Conservation (phyloP, 768 basidiomycete species). For the Basidioascus undulatus region DNA sequence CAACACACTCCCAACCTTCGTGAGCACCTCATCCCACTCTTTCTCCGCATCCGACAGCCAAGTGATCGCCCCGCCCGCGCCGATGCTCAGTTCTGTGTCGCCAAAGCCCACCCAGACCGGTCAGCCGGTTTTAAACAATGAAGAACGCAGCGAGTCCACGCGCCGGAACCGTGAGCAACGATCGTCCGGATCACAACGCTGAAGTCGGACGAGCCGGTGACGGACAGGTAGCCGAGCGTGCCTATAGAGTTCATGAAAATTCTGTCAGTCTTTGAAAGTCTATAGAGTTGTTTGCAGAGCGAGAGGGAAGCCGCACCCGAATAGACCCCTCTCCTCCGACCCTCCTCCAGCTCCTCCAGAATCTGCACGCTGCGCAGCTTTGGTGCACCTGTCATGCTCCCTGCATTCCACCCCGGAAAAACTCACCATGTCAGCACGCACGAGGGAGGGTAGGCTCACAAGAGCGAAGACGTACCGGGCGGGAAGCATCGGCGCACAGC, state of each 20-base stretch:
- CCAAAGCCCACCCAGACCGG: neutral
- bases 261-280: too few relatives aligned
- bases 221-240: conserved; percentile 76
- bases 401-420: conserved; percentile 19
- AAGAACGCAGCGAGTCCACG: neutral
- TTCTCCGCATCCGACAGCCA: conserved; percentile 59
- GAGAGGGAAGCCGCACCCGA: conserved; percentile 25
- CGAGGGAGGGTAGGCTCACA: neutral
- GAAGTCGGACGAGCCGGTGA: conserved; percentile 74
- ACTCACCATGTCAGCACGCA: neutral
- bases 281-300: too few relatives aligned
- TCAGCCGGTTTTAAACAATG: conserved; percentile 13
- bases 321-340: conserved; percentile 44
- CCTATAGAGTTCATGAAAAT: conserved; percentile 20
- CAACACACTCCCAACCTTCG: too few relatives aligned
- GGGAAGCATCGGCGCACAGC: conserved; percentile 56
- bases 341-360: conserved; percentile 48
- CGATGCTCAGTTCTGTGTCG: conserved; percentile 25
- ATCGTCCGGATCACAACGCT: conserved; percentile 84
- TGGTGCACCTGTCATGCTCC: conserved; percentile 93
- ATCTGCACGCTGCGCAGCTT: conserved; percentile 86
- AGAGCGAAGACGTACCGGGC: conserved; percentile 33
- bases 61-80: conserved; percentile 92
- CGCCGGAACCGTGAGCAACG: conserved; percentile 20
- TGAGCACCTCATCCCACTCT: conserved; percentile 85